Evolutionary conservation across 2,329 filamentous ascomycete species (phyloP).

Genomic region (Colletotrichum trifolii): DNA sequence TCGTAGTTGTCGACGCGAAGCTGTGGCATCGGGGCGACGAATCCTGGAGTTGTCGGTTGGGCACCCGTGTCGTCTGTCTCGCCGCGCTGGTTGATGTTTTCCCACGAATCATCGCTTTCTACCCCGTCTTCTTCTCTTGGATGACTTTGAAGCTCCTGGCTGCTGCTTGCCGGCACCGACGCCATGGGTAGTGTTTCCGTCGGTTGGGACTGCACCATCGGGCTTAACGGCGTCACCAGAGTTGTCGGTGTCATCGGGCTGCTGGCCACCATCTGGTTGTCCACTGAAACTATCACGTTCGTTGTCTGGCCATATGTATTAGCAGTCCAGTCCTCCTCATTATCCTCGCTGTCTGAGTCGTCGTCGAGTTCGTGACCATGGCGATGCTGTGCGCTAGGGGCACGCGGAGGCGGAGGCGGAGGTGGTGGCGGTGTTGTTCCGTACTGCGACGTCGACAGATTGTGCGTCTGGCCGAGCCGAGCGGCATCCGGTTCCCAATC

Average conservation of each 20-base stretch:
- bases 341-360: slow-evolving; percentile 26
- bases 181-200: slow-evolving; percentile 12
- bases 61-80: slow-evolving; percentile 9
- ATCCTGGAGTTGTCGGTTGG: not conserved
- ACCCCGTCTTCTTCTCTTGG: slow-evolving; percentile 33
- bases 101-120: slow-evolving; percentile 37
- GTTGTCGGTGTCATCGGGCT: not conserved
- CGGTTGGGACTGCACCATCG: not conserved
- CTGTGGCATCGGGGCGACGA: slow-evolving; percentile 9
- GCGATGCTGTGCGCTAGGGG: slow-evolving; percentile 13
- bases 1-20: slow-evolving; percentile 27
- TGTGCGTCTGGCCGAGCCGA: slow-evolving; percentile 23
- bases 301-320: slow-evolving; percentile 29
- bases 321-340: slow-evolving; percentile 30
- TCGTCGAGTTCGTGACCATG: slow-evolving; percentile 17
- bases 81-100: slow-evolving; percentile 24
- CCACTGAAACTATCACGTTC: slow-evolving; percentile 15
- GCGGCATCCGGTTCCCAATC: slow-evolving; percentile 26
- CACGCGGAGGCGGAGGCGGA: slow-evolving; percentile 21
- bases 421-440: slow-evolving; percentile 14
- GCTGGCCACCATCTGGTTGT: slow-evolving; percentile 9
- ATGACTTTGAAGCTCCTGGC: slow-evolving; percentile 27
- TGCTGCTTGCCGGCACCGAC: slow-evolving; percentile 21
- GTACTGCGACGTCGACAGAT: slow-evolving; percentile 30
- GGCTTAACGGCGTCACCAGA: not conserved